Evolutionary conservation across 2,329 filamentous ascomycete genomes (phyloP), one percentile per base, ranked within the genome.

Genomic region (Ophiostoma perfectum): DNA sequence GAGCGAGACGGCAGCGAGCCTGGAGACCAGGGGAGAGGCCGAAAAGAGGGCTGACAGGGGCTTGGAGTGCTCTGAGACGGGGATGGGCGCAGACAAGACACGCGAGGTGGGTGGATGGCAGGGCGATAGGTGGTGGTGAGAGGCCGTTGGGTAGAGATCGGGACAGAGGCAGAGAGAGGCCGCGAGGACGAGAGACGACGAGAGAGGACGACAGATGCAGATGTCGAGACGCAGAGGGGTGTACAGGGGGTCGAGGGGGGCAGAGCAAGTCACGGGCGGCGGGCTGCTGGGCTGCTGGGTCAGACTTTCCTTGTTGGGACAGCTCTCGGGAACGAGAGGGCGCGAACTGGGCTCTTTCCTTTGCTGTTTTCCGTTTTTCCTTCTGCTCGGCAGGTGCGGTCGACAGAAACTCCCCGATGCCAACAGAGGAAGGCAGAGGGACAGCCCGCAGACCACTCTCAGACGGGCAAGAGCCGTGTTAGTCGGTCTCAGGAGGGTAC

Each of bases 41-140:
- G 38, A 44, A 45, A 64, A 36, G 63, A 44, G 63, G 63, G 63
- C 63, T 47, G 63, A 44, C 42, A 64, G 62, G 41, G 62, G 42
- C 16, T 27, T 14, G 6, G 14, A 18, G 9, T 18, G 16, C 38
- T 41, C 36, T 16, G 38, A 41, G 38, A 16, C 39, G 14, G 9
- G 36, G 38, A 41, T 4, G n/a, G 27, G 27, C 27, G 27, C 27
- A 27, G 27, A 27, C 27, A 27, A 9, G 16, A n/a, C n/a, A 44
- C 36, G 58, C 58, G 27, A 39, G 49, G 4, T 27, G 27, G 18
- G 18, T 9, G n/a, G 27, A 14, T 39, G 58, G 36, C 16, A 36
- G 36, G 58, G 36, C 5, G 14, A 62, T 62, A 7, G 38, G 12
- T 38, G 38, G 58, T 62, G 38, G 6, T 62, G 12, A 39, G 58